Evolutionary conservation across 2,329 filamentous ascomycete genomes (phyloP), one percentile per base, ranked within the genome.

Genomic region (Claviceps spartinae): DNA sequence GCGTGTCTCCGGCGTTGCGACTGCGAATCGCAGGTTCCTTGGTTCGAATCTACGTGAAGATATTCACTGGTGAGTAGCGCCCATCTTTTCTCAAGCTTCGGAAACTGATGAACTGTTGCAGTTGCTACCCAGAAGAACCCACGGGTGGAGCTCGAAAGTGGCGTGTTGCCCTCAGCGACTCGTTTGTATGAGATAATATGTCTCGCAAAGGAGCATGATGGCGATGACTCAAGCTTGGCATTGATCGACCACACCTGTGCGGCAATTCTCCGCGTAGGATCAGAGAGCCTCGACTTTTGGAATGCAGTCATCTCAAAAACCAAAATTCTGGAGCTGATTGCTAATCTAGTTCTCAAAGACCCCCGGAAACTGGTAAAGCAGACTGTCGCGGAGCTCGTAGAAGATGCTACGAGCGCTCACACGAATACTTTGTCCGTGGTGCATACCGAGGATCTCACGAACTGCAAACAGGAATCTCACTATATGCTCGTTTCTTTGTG

Each of bases 351-450:
- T 14, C 60, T 68, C 24, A 55, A 56, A 18, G 63, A 68, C 47
- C 24, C 54, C 11, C 59, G 64, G 18, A 57, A 53, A 30, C 30
- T 38, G 9, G 55, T 63, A 57, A 70, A 61, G 51, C 56, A 37
- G 52, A 66, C 53, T 60, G 63, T 54, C 54, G 65, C 50, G 5
- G 66, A 67, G 4, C 56, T 72, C 16, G 60, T 69, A 14, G 68
- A 67, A 51, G 57, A 63, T 5, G 55, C 57, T 5, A 57, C 59
- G 11, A 56, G 37, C 16, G 37, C n/a, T 55, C 5, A 47, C 52
- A 7, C 54, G 58, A 38, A 8, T 51, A 56, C 54, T 26, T 48
- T 20, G 41, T 41, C 45, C 30, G 9, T 20, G 20, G 38, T 45
- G 18, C 34, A 48, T 4, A 37, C 34, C 8, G 16, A 47, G 7